Evolutionary conservation across 2,329 filamentous ascomycete species (phyloP).

Genomic region (Alternaria arborescens): DNA sequence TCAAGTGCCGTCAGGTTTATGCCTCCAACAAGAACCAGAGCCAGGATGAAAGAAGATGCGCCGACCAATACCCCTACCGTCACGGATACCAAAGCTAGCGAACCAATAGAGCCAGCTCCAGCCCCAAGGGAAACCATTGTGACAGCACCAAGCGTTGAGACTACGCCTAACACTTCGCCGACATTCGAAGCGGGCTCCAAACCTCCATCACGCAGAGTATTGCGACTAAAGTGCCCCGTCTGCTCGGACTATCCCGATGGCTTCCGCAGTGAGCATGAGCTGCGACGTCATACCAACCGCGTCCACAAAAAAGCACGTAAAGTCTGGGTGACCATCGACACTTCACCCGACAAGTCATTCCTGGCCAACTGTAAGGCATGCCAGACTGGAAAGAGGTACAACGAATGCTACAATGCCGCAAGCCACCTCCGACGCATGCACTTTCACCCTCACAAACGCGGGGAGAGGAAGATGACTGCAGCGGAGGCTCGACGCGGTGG

Average conservation of each 20-base stretch:
- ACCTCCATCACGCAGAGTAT: conserved; percentile 42
- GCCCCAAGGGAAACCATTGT: conserved; percentile 42
- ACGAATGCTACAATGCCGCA: conserved; percentile 92
- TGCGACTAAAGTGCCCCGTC: conserved; percentile 62
- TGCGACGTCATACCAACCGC: conserved; percentile 62
- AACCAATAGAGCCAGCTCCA: conserved; percentile 35
- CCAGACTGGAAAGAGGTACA: conserved; percentile 78
- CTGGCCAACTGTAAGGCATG: conserved; percentile 87
- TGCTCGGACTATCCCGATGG: conserved; percentile 79
- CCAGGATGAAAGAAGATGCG: conserved; percentile 46
- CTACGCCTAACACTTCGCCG: conserved; percentile 42
- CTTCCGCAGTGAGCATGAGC: conserved; percentile 86
- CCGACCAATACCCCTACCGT: conserved; percentile 33
- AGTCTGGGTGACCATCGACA: conserved; percentile 71
- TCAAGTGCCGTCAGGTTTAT: conserved; percentile 31
- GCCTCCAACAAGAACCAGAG: conserved; percentile 46
- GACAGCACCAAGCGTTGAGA: conserved; percentile 37
- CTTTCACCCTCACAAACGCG: conserved; percentile 74
- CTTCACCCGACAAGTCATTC: conserved; percentile 68
- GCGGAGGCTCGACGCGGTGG: conserved; percentile 67
- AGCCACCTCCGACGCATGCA: conserved; percentile 88
- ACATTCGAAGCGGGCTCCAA: conserved; percentile 42
- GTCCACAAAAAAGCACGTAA: conserved; percentile 71
- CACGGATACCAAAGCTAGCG: conserved; percentile 32
- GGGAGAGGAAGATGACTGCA: conserved; percentile 62